Base-by-base conservation (phyloP, 2,329 filamentous ascomycete species). In the Sclerotinia spermophila region DNA sequence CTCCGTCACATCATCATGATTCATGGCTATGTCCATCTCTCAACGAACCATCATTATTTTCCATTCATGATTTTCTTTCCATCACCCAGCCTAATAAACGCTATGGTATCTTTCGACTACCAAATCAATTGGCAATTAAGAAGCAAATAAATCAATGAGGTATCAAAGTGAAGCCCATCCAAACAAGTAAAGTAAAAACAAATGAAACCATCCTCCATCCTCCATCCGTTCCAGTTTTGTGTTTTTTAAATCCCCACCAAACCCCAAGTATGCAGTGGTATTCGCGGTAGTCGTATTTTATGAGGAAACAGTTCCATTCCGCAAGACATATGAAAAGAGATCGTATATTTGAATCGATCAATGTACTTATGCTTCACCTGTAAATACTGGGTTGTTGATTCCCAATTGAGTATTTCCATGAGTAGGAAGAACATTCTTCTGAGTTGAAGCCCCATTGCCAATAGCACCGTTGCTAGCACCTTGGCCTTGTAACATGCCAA, bases 391-490 rank as follows among this genome's bases (percentile, higher is more conserved):
- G 51, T 74, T 73, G 33, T 69, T 68, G 19, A 53, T 10, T 45
- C 72, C 73, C n/a, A 73, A 69, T n/a, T 64, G 69, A 19, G 73
- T 73, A 42, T 70, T 42, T 45, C 56, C 62, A 42, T 45, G 51
- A 11, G 66, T 48, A 33, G 53, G 44, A 24, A 27, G 44, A 48
- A 53, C 35, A 48, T 67, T 51, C 30, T 71, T 56, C 30, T 69
- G 53, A 44, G 44, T 40, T 53, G 42, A 45, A 21, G 67, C 21
- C 8, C 38, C 58, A 55, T 64, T 69, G 53, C 70, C 64, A 27
- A 68, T 33, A 55, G 38, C 38, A 33, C 53, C 48, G 19, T 68
- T 68, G 62, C 68, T 56, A 40, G 21, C 27, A 51, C 35, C 7
- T n/a, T 60, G 38, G 3, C 7, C 15, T 19, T 60, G 35, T 40